These are phyloP conservation scores for Hibiscus syriacus DNA, from an alignment of 345 rosid genomes.

Conservation along the genomic window DNA sequence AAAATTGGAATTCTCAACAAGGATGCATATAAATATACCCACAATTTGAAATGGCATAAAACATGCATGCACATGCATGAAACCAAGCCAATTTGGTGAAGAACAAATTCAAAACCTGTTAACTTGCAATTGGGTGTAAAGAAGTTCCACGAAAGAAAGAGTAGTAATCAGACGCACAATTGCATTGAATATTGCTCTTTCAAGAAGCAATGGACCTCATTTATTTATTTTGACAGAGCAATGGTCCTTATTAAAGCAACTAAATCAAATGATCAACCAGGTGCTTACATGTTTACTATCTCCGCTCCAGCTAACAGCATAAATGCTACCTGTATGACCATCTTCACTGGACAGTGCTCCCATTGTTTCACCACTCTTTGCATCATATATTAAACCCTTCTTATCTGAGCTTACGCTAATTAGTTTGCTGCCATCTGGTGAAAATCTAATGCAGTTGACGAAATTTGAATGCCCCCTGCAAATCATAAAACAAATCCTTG, in stretches of 20 bases:
- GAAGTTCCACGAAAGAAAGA: neutral
- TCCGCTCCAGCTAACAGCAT: slow-evolving; percentile 91
- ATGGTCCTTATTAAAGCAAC: neutral
- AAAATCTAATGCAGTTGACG: slow-evolving; percentile 81
- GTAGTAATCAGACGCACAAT: neutral
- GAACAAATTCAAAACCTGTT: neutral
- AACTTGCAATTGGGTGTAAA: neutral
- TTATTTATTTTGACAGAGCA: slow-evolving; percentile 25
- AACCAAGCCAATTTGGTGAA: neutral
- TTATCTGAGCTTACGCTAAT: slow-evolving; percentile 89
- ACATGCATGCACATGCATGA: neutral
- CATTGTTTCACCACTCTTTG: slow-evolving; percentile 63
- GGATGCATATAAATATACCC: neutral
- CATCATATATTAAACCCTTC: slow-evolving; percentile 76
- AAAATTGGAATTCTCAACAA: neutral
- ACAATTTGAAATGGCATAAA: neutral
- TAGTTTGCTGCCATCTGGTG: slow-evolving; percentile 89
- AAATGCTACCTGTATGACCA: slow-evolving; percentile 87
- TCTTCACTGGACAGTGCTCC: slow-evolving; percentile 67
- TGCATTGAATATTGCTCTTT: slow-evolving; percentile 1
- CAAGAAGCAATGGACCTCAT: neutral
- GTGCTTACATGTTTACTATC: slow-evolving; percentile 52
- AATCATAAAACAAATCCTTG: slow-evolving; percentile 9
- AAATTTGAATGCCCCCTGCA: slow-evolving; percentile 87
- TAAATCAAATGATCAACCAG: neutral